phyloP scores from a whole-genome alignment of 495 filamentous ascomycete genomes.

The Talaromyces thailandensis region DNA sequence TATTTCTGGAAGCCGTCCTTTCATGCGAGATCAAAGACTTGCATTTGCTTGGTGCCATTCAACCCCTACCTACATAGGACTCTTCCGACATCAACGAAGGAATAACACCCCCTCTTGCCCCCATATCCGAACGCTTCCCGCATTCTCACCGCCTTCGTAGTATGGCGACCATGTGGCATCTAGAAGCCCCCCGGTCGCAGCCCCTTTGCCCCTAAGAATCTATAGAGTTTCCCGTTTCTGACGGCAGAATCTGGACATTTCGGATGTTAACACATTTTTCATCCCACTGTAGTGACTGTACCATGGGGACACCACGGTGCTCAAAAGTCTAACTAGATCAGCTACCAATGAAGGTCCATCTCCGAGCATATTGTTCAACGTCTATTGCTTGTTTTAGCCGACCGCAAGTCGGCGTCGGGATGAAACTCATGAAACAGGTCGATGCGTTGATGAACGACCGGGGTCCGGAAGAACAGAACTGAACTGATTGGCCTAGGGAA shows the following conservation, averaged over 20 bases:
- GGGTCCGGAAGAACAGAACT: background rate
- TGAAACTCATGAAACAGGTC: background rate
- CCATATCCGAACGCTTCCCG: no score
- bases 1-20: background rate
- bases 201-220: no score
- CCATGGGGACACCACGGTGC: background rate
- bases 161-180: no score
- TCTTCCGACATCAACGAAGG: background rate
- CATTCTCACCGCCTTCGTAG: no score
- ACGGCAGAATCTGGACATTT: no score
- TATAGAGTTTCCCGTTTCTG: no score
- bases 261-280: no score
- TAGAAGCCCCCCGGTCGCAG: no score
- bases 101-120: no score
- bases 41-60: background rate
- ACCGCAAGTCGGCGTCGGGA: background rate
- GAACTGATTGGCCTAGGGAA: background rate
- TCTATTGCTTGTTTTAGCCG: background rate
- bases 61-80: background rate
- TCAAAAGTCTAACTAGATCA: background rate
- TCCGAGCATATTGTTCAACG: background rate
- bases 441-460: background rate
- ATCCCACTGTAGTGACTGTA: no score
- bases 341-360: background rate
- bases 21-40: background rate